phyloP scores from a whole-genome alignment of 352 stramenopile species.

The Globisporangium ultimum region DNA sequence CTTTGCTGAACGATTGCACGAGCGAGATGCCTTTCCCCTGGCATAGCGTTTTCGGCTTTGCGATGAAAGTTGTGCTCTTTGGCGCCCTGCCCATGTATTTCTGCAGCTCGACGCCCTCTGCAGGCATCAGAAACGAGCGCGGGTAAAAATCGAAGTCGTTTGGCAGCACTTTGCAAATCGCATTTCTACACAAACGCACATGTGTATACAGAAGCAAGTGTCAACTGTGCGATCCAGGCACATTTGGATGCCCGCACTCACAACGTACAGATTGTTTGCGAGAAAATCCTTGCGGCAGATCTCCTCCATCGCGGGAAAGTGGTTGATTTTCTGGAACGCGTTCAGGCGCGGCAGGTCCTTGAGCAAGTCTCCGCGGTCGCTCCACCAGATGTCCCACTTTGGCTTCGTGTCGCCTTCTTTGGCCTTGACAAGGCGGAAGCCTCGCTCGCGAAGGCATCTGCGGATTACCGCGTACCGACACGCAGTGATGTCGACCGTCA shows the following conservation, averaged over 20 bases:
- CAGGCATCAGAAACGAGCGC: conserved; percentile 33
- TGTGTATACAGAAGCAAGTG: background rate
- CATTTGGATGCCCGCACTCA: no score
- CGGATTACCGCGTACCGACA: conserved; percentile 47
- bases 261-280: conserved; percentile 41
- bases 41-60: conserved; percentile 36
- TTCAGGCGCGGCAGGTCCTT: conserved; percentile 34
- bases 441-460: conserved; percentile 32
- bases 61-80: conserved; percentile 39
- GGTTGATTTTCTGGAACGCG: conserved; percentile 49
- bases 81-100: conserved; percentile 27
- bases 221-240: no score
- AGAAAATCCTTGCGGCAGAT: conserved; percentile 57
- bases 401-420: conserved; percentile 11
- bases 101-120: conserved; percentile 32
- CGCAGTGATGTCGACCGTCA: conserved; percentile 34
- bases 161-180: conserved; percentile 35
- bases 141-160: conserved; percentile 39
- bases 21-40: conserved; percentile 44
- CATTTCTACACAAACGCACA: conserved; percentile 22
- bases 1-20: conserved; percentile 31
- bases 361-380: conserved; percentile 39
- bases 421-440: conserved; percentile 38
- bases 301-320: conserved; percentile 56
- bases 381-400: conserved; percentile 56